These are phyloP conservation scores for Dalechampia spathulata DNA, from an alignment of 441 rosid genomes.

Conservation along the genomic window DNA sequence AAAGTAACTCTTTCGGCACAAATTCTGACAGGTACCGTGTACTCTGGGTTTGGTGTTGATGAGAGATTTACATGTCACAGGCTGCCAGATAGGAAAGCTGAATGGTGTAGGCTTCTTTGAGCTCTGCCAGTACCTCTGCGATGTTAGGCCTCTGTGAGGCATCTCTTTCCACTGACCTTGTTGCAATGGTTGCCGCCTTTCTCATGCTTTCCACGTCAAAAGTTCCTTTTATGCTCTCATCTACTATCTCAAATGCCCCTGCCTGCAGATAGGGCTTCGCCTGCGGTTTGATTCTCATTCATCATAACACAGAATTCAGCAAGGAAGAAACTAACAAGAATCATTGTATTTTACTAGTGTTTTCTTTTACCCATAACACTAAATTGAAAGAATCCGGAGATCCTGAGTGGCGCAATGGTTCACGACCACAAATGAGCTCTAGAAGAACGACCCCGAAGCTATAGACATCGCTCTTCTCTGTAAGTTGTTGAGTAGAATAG, in stretches of 20 bases:
- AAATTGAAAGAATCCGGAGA: slow-evolving; percentile 91
- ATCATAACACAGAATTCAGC: not conserved
- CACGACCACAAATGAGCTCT: slow-evolving; percentile 91
- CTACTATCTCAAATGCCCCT: slow-evolving; percentile 78
- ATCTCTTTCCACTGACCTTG: slow-evolving; percentile 73
- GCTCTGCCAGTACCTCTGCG: slow-evolving; percentile 52
- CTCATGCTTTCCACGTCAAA: slow-evolving; percentile 73
- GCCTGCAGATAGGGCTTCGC: slow-evolving; percentile 93
- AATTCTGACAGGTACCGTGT: not conserved
- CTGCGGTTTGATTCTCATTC: slow-evolving; percentile 32
- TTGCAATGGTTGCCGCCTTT: slow-evolving; percentile 52
- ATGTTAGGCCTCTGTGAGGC: slow-evolving; percentile 67
- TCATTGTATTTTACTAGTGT: no score
- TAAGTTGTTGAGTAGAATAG: slow-evolving; percentile 78
- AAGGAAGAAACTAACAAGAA: no score
- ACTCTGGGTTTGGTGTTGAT: slow-evolving; percentile 1
- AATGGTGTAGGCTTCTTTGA: slow-evolving; percentile 70
- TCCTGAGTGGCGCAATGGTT: slow-evolving; percentile 71
- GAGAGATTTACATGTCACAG: slow-evolving; percentile 35
- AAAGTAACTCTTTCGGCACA: not conserved
- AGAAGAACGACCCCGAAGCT: slow-evolving; percentile 93
- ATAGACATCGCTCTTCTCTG: slow-evolving; percentile 90
- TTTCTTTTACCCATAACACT: slow-evolving; percentile 62
- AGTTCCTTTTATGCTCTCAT: slow-evolving; percentile 52
- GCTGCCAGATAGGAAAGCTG: slow-evolving; percentile 73